Percentiles rank a stretch among this genome's conserved stretches.
Evolutionary conservation across 2,329 filamentous ascomycete species (phyloP).

Genomic region (Aspergillus fischeri): DNA sequence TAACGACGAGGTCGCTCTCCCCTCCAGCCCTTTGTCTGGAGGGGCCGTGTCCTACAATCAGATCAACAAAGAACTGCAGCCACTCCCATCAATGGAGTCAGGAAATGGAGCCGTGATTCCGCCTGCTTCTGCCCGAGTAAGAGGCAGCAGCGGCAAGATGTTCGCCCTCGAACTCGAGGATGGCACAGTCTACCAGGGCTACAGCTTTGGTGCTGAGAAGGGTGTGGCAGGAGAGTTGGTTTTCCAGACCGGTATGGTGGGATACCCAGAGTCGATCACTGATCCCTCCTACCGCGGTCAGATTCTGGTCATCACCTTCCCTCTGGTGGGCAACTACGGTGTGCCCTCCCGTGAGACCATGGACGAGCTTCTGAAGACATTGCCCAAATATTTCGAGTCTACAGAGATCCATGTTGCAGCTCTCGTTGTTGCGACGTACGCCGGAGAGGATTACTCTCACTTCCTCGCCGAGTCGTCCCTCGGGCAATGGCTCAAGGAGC

Average conservation of each 20-base stretch:
- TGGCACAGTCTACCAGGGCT: conserved; percentile 85
- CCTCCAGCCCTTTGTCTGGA: conserved; percentile 38
- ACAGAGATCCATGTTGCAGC: conserved; percentile 90
- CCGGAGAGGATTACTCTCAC: conserved; percentile 93
- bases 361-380: conserved; percentile 77
- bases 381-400: conserved; percentile 92
- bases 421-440: conserved; percentile 84
- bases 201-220: conserved; percentile 93
- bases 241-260: conserved; percentile 99
- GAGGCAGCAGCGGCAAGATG: conserved; percentile 53
- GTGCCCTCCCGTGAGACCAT: conserved; percentile 81
- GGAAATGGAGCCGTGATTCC: conserved; percentile 39
- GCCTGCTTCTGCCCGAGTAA: conserved; percentile 60
- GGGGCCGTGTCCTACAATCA: conserved; percentile 37
- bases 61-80: conserved; percentile 28
- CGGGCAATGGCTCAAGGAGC: conserved; percentile 93
- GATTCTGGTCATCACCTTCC: conserved; percentile 95
- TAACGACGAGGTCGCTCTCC: conserved; percentile 29
- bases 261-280: conserved; percentile 92
- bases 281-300: conserved; percentile 87
- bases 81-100: conserved; percentile 27
- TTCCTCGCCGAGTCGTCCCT: conserved; percentile 86
- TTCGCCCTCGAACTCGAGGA: conserved; percentile 91
- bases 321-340: conserved; percentile 94
- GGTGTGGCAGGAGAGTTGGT: conserved; percentile 95